phyloP scores from a whole-genome alignment of 2,329 filamentous ascomycete species.

The Diaporthe sp. region DNA sequence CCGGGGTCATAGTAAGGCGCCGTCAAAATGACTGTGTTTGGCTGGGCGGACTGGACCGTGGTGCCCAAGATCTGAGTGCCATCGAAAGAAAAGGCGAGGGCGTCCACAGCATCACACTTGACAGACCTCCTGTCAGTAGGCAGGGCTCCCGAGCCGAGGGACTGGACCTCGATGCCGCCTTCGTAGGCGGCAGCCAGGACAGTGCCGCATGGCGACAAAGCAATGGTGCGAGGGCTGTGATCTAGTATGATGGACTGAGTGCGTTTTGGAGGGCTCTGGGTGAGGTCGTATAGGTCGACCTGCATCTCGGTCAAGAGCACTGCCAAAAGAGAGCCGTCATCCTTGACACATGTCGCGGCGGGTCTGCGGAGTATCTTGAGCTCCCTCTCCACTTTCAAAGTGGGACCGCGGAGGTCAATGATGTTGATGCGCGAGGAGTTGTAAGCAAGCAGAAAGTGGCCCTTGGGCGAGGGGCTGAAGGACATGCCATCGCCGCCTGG shows the following conservation, averaged over 20 bases:
- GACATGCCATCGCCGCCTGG: conserved; percentile 89
- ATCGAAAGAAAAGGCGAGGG: conserved; percentile 80
- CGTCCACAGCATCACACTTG: conserved; percentile 82
- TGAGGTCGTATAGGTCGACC: conserved; percentile 86
- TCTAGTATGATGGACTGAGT: conserved; percentile 83
- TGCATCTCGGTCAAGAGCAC: conserved; percentile 86
- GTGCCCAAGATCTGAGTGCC: conserved; percentile 84
- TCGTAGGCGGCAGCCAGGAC: conserved; percentile 89
- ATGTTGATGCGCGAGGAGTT: conserved; percentile 89
- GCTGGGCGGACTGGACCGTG: conserved; percentile 72
- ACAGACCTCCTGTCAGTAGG: conserved; percentile 79
- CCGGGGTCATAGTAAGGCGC: conserved; percentile 84
- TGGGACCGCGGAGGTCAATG: conserved; percentile 73
- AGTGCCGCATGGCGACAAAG: conserved; percentile 83
- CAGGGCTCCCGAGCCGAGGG: conserved; percentile 73
- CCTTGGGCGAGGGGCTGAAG: conserved; percentile 82
- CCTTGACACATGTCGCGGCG: conserved; percentile 81
- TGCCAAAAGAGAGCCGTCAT: conserved; percentile 81
- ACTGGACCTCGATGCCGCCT: conserved; percentile 89
- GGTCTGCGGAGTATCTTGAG: conserved; percentile 84
- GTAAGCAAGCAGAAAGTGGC: conserved; percentile 81
- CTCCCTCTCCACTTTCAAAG: conserved; percentile 78
- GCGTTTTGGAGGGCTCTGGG: conserved; percentile 73
- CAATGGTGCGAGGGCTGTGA: conserved; percentile 82
- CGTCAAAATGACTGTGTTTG: conserved; percentile 81